A percentile compares a stretch with the other conserved stretches of the same genome.
phyloP scores from a whole-genome alignment of 352 stramenopile species.

The Plasmopara halstedii region DNA sequence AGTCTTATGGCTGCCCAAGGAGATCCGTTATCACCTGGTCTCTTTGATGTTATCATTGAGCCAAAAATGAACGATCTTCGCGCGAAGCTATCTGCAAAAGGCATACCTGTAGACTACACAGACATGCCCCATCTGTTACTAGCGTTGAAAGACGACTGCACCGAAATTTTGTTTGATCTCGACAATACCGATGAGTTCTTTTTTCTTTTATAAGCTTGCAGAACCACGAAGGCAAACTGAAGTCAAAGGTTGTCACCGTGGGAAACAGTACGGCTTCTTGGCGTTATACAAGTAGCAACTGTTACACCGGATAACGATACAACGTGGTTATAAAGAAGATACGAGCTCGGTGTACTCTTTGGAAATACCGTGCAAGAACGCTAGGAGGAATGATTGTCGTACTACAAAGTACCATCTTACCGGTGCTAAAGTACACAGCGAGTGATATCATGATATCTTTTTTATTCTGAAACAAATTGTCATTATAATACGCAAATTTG shows the following conservation, averaged over 20 bases:
- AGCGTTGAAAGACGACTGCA: constrained; percentile 11
- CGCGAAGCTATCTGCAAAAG: neutral
- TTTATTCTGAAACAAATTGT: no score
- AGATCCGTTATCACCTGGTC: constrained; percentile 7
- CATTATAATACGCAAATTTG: no score
- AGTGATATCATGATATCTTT: no score
- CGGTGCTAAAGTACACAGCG: no score
- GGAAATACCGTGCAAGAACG: no score
- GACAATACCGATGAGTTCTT: neutral
- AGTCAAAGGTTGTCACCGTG: neutral
- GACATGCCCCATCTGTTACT: neutral
- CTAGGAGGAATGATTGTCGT: no score
- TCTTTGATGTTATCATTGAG: constrained; percentile 12
- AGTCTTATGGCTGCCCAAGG: constrained; percentile 7
- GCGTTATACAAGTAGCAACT: neutral
- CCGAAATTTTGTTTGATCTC: constrained; percentile 1
- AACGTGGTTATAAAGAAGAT: no score
- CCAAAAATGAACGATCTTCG: constrained; percentile 13
- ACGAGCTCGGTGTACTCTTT: no score
- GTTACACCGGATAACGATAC: no score
- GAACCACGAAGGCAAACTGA: neutral
- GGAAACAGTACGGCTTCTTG: neutral
- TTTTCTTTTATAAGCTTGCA: neutral
- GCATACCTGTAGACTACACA: neutral
- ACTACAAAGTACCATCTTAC: no score